Base-by-base conservation (phyloP, 1,284 basidiomycete genomes). In the Moniliophthora roreri region DNA sequence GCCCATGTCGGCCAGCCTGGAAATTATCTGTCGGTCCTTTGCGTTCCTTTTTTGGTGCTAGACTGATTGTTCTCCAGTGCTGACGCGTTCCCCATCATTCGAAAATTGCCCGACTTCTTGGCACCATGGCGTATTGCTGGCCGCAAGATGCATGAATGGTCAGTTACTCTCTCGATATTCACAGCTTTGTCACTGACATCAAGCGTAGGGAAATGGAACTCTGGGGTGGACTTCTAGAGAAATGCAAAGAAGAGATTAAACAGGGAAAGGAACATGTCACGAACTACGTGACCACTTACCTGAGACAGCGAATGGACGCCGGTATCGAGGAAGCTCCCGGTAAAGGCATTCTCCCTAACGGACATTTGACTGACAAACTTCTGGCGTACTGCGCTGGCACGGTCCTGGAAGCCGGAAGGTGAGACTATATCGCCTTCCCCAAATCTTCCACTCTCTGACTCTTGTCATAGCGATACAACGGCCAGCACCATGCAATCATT, bases 361-460 rank as follows among this genome's bases (percentile, higher is more conserved):
- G 60, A 10, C 67, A 65, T 64, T 58, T 68, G 50, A 62, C 59
- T 37, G 67, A 68, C 54, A 66, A 62, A 36, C 45, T 66, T 13
- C 54, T 68, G 13, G 60, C 65, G 9, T 68, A 68, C 48, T 63
- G 62, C 26, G 63, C 62, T 42, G 63, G 50, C 5, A 59, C 58
- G 1, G 53, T 60, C 18, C 57, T 63, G 6, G 61, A 63, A 50
- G 65, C 62, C 23, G 65, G 65, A 5, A 61, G 28, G 28, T n/a
- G n/a, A 6, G 28, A 32, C 7, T 32, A n/a, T 6, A 6, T 32
- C 11, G 28, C 28, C 11, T 6, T 11, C 6, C 28, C 28, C 28
- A n/a, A n/a, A n/a, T n/a, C n/a, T n/a, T 6, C 6, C 28, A n/a
- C 11, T 32, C 6, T 32, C 28, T 32, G 7, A 11, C 28, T 32